Percentiles rank a stretch among this genome's conserved stretches.
Evolutionary conservation across 306 rosid genomes (phyloP).

Genomic region (Geum urbanum): DNA sequence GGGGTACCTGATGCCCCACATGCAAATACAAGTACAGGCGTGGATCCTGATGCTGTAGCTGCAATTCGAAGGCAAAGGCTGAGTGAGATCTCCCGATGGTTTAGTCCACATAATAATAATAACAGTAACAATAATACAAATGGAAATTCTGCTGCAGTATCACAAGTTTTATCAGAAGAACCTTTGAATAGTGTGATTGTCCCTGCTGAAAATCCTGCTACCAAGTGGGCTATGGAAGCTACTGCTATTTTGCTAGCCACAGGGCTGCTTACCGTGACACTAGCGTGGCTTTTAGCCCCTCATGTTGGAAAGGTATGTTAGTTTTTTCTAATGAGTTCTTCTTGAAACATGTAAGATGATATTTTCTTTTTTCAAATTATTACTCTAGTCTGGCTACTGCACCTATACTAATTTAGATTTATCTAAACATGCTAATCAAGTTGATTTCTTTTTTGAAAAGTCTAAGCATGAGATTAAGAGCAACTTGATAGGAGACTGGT

Average conservation of each 20-base stretch:
- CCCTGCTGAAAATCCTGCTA: constrained; percentile 61
- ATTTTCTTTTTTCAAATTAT: background rate
- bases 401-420: background rate
- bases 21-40: constrained; percentile 36
- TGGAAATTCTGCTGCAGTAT: constrained; percentile 40
- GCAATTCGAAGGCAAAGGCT: constrained; percentile 87
- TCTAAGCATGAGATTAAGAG: background rate
- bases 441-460: background rate
- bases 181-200: constrained; percentile 40
- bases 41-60: constrained; percentile 96
- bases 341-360: background rate
- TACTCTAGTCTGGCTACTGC: background rate
- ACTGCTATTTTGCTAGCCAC: constrained; percentile 95
- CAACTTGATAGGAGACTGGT: background rate
- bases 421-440: background rate
- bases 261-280: constrained; percentile 86
- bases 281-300: constrained; percentile 96
- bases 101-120: constrained; percentile 59
- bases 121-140: constrained; percentile 20
- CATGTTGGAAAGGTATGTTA: constrained; percentile 82
- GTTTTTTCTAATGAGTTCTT: constrained; percentile 1
- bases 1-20: constrained; percentile 62
- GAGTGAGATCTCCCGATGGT: constrained; percentile 89
- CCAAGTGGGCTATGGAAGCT: constrained; percentile 90
- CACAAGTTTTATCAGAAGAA: constrained; percentile 63